Percentiles rank a stretch among this genome's conserved stretches.
phyloP scores from a whole-genome alignment of 257 asterid genomes.

The Penstemon barbatus region DNA sequence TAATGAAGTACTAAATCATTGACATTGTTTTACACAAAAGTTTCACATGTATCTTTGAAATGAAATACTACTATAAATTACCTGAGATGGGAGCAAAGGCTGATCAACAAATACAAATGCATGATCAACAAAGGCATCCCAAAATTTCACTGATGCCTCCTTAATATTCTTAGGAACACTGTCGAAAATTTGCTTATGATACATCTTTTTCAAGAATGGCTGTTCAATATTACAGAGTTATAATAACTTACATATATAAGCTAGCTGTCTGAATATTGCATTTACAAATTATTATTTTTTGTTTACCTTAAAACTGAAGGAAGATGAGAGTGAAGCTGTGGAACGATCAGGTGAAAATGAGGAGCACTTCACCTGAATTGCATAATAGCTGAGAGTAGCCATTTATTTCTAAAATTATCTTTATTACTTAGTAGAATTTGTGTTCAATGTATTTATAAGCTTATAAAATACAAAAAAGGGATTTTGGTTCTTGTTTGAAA shows the following conservation, averaged over 20 bases:
- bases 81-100: constrained; percentile 68
- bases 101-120: constrained; percentile 47
- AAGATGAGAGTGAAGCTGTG: constrained; percentile 21
- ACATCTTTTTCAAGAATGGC: constrained; percentile 42
- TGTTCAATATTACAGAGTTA: constrained; percentile 20
- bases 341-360: constrained; percentile 21
- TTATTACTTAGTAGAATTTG: not conserved
- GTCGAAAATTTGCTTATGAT: constrained; percentile 21
- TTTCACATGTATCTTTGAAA: not conserved
- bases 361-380: constrained; percentile 27
- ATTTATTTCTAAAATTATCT: constrained; percentile 3
- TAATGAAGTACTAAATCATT: not conserved
- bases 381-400: constrained; percentile 17
- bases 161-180: constrained; percentile 31
- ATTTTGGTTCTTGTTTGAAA: not conserved
- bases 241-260: too few species aligned
- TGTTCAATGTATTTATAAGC: not conserved
- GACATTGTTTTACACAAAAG: not conserved
- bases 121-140: constrained; percentile 50
- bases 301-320: constrained; percentile 31
- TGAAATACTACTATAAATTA: constrained; percentile 3
- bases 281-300: not conserved
- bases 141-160: constrained; percentile 34
- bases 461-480: not conserved
- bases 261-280: not conserved